Conservation (phyloP, 345 rosid genomes). For the Hypericum perforatum region DNA sequence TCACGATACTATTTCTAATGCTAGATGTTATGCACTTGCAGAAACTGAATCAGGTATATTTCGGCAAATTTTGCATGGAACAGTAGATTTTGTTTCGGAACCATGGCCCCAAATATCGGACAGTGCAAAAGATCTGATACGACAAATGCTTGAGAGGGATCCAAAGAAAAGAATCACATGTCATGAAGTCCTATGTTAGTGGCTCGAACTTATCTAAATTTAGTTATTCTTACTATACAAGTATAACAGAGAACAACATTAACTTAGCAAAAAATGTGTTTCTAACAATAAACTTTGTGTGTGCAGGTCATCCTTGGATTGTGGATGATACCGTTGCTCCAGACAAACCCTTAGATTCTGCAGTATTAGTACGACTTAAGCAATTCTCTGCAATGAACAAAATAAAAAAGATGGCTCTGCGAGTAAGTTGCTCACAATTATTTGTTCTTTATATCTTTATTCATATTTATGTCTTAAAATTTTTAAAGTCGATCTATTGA, state of each 20-base stretch:
- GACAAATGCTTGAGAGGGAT: slow-evolving; percentile 82
- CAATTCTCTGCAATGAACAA: slow-evolving; percentile 94
- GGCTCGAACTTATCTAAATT: neutral
- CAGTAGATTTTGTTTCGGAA: slow-evolving; percentile 72
- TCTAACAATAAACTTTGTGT: slow-evolving; percentile 7
- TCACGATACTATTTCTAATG: neutral
- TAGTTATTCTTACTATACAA: neutral
- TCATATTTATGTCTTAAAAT: neutral
- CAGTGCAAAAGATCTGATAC: slow-evolving; percentile 78
- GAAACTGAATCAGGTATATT: slow-evolving; percentile 97
- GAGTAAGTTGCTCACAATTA: slow-evolving; percentile 34
- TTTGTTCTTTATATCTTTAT: neutral
- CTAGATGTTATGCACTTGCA: slow-evolving; percentile 15
- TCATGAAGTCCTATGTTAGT: slow-evolving; percentile 82
- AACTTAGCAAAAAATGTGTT: too few relatives aligned
- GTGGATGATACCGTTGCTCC: slow-evolving; percentile 86
- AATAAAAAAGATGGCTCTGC: slow-evolving; percentile 94
- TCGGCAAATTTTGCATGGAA: slow-evolving; percentile 76
- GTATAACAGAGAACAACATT: neutral
- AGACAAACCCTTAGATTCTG: slow-evolving; percentile 86
- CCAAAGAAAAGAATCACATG: slow-evolving; percentile 77
- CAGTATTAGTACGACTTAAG: slow-evolving; percentile 84
- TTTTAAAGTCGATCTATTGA: slow-evolving; percentile 6
- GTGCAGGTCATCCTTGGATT: slow-evolving; percentile 90
- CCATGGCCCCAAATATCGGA: slow-evolving; percentile 95